Percentiles rank a stretch among this genome's conserved stretches.
Conservation (phyloP, 2,329 filamentous ascomycete species). For the Penicillium paneum region DNA sequence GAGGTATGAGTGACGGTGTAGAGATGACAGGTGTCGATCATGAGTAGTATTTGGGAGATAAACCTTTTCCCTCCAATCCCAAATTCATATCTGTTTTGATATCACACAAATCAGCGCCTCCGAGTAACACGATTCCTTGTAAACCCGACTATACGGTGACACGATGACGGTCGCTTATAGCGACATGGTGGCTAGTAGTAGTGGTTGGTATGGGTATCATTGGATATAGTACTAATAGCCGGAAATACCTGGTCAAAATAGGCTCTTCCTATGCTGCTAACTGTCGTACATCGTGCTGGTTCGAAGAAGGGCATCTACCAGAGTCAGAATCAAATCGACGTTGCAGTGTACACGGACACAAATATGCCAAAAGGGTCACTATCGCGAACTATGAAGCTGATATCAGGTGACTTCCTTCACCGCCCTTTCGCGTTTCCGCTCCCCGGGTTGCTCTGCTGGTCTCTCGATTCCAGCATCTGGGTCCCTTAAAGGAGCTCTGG, state of each 20-base stretch:
- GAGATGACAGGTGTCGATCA: background rate
- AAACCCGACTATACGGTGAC: conserved; percentile 10
- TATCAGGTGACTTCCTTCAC: conserved; percentile 29
- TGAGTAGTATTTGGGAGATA: background rate
- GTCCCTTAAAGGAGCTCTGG: conserved; percentile 5
- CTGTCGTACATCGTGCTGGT: background rate
- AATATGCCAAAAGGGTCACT: conserved; percentile 2
- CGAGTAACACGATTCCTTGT: conserved; percentile 8
- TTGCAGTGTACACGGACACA: background rate
- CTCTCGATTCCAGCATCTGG: conserved; percentile 12
- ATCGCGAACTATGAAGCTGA: conserved; percentile 23
- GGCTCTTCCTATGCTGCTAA: background rate
- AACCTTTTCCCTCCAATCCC: background rate
- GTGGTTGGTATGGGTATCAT: background rate
- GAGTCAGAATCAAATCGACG: background rate
- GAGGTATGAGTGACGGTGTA: conserved; percentile 8
- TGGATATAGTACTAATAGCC: background rate
- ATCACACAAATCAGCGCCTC: background rate
- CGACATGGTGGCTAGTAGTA: background rate
- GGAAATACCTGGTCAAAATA: background rate
- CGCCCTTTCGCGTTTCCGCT: conserved; percentile 25
- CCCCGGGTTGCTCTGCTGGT: conserved; percentile 16
- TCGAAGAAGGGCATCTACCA: background rate
- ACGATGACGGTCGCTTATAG: conserved; percentile 2
- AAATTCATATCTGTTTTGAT: background rate